These are phyloP conservation scores for Ogataea pilisensis DNA, from an alignment of 805 yeast genomes.

Conservation along the genomic window DNA sequence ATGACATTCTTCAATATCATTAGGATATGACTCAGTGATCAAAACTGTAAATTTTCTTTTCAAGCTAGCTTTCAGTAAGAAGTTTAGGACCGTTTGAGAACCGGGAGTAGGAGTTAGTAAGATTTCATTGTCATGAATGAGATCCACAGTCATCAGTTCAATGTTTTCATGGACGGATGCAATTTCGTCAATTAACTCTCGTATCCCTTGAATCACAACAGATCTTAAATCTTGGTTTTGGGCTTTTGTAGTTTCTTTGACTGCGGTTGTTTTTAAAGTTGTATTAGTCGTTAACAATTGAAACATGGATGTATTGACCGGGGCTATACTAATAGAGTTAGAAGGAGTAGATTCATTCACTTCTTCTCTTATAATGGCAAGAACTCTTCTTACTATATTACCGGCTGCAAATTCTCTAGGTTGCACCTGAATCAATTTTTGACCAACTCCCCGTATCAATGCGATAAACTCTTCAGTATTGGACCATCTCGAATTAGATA, in stretches of 20 bases:
- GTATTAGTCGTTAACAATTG: constrained; percentile 59
- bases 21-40: constrained; percentile 91
- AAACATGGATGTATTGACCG: constrained; percentile 82
- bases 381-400: constrained; percentile 83
- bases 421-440: constrained; percentile 66
- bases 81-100: constrained; percentile 83
- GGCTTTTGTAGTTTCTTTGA: constrained; percentile 32
- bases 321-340: constrained; percentile 29
- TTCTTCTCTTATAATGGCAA: constrained; percentile 85
- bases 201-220: constrained; percentile 84
- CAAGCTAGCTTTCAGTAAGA: constrained; percentile 77
- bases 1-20: constrained; percentile 74
- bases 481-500: constrained; percentile 86
- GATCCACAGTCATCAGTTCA: constrained; percentile 84
- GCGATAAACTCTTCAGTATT: constrained; percentile 67
- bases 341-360: constrained; percentile 42
- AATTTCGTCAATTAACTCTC: constrained; percentile 89
- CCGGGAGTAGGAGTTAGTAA: constrained; percentile 92
- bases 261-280: constrained; percentile 17
- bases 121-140: constrained; percentile 89
- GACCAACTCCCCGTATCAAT: constrained; percentile 72
- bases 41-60: constrained; percentile 90
- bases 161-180: constrained; percentile 85
- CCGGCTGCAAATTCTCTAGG: constrained; percentile 89
- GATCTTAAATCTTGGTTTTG: constrained; percentile 70